Percentiles rank a stretch among this genome's conserved stretches.
phyloP scores from a whole-genome alignment of 208 protist genomes.

The Novymonas esmeraldas region DNA sequence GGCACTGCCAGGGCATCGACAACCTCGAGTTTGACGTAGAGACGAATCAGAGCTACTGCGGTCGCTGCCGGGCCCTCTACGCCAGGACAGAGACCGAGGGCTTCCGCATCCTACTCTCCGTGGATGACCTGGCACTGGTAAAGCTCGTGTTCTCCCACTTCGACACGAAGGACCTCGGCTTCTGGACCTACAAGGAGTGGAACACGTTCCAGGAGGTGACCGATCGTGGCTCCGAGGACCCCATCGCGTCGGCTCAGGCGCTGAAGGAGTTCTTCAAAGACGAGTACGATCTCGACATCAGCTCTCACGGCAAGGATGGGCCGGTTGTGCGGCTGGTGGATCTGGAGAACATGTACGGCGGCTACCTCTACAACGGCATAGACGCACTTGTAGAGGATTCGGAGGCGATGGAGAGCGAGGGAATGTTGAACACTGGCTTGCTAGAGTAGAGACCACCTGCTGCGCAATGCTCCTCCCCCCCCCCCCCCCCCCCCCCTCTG shows the following conservation, averaged over 20 bases:
- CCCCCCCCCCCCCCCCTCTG: neutral
- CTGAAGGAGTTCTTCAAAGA: conserved; percentile 66
- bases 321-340: conserved; percentile 52
- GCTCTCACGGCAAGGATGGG: conserved; percentile 21
- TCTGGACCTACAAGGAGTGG: conserved; percentile 77
- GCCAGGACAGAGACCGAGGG: conserved; percentile 63
- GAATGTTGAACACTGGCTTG: conserved; percentile 61
- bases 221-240: conserved; percentile 35
- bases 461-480: neutral
- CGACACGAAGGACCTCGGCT: conserved; percentile 45
- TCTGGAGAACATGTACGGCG: conserved; percentile 87
- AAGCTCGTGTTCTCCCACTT: conserved; percentile 70
- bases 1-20: conserved; percentile 74
- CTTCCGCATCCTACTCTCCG: conserved; percentile 67
- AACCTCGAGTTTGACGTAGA: conserved; percentile 79
- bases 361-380: conserved; percentile 79
- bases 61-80: conserved; percentile 64
- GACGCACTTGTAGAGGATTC: conserved; percentile 72
- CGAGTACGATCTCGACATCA: conserved; percentile 69
- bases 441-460: conserved; percentile 48
- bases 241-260: conserved; percentile 31
- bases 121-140: conserved; percentile 60
- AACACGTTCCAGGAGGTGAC: conserved; percentile 52
- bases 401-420: conserved; percentile 58
- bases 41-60: conserved; percentile 76